Conservation (phyloP, 139 green algal genomes). For the Nannochloris sp. region DNA sequence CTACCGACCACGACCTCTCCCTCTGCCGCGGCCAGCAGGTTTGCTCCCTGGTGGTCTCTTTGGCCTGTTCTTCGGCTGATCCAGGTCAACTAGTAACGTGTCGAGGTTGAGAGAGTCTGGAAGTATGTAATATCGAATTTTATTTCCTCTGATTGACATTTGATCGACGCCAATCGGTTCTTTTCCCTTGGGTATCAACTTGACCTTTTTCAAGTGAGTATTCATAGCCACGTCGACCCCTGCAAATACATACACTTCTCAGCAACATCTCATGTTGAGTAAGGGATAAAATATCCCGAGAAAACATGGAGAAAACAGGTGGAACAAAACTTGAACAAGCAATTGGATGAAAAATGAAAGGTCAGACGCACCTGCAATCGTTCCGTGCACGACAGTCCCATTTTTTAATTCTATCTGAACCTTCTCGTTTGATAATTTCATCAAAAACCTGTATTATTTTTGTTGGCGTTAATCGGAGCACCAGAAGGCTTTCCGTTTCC, state of each 20-base stretch:
- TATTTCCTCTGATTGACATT: constrained; percentile 51
- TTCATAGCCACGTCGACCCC: constrained; percentile 99
- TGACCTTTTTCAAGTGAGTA: constrained; percentile 95
- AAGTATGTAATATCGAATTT: constrained; percentile 92
- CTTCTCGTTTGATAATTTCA: constrained; percentile 97
- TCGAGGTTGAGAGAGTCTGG: constrained; percentile 97
- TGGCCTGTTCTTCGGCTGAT: constrained; percentile 83
- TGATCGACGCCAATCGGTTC: constrained; percentile 79
- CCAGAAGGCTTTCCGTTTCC: too few species aligned
- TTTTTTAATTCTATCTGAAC: constrained; percentile 99
- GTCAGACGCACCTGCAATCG: constrained; percentile 70
- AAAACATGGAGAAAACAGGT: too few species aligned
- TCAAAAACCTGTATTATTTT: constrained; percentile 77
- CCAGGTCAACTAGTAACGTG: constrained; percentile 94
- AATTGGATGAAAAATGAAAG: background rate
- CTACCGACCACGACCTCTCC: constrained; percentile 15
- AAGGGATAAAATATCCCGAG: constrained; percentile 3
- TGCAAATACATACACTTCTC: constrained; percentile 24
- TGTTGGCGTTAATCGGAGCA: too few species aligned
- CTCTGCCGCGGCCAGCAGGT: constrained; percentile 14
- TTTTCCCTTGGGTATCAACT: constrained; percentile 88
- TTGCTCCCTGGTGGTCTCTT: constrained; percentile 43
- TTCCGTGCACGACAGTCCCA: constrained; percentile 88
- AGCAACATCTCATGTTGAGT: background rate
- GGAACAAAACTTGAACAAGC: background rate